Conservation (phyloP, 2,329 filamentous ascomycete species). For the Xenoacremonium recifei region DNA sequence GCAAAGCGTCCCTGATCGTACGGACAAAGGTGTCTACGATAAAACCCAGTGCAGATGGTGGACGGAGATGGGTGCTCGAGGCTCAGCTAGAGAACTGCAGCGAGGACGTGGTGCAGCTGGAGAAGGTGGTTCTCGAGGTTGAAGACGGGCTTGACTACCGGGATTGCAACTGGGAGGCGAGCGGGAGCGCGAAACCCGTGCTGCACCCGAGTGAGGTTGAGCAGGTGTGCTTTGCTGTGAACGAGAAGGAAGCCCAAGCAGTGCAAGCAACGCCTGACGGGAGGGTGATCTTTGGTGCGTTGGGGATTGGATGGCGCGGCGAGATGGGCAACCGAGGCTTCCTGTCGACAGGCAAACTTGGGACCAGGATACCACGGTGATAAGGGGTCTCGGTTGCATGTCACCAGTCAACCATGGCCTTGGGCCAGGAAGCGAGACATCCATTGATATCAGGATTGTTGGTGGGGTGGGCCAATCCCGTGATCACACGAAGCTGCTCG, state of each 20-base stretch:
- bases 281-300: slow-evolving; percentile 69
- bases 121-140: slow-evolving; percentile 58
- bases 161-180: slow-evolving; percentile 57
- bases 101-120: slow-evolving; percentile 77
- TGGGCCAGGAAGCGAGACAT: no score
- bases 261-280: slow-evolving; percentile 50
- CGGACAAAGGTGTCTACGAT: slow-evolving; percentile 80
- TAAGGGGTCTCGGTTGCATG: no score
- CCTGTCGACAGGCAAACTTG: slow-evolving; percentile 81
- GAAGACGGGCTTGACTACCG: slow-evolving; percentile 49
- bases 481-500: no score
- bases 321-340: slow-evolving; percentile 88
- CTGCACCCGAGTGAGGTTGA: slow-evolving; percentile 63
- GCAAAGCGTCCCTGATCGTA: slow-evolving; percentile 85
- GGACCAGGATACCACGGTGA: slow-evolving; percentile 43
- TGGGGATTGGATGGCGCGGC: slow-evolving; percentile 85
- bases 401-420: no score
- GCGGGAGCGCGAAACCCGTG: slow-evolving; percentile 47
- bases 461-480: no score
- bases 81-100: slow-evolving; percentile 95
- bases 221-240: slow-evolving; percentile 64
- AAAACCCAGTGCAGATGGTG: slow-evolving; percentile 23
- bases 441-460: no score
- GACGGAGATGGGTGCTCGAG: slow-evolving; percentile 71
- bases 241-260: slow-evolving; percentile 36